Evolutionary conservation across 148 eudicot species (phyloP).

Genomic region (Silene conica): DNA sequence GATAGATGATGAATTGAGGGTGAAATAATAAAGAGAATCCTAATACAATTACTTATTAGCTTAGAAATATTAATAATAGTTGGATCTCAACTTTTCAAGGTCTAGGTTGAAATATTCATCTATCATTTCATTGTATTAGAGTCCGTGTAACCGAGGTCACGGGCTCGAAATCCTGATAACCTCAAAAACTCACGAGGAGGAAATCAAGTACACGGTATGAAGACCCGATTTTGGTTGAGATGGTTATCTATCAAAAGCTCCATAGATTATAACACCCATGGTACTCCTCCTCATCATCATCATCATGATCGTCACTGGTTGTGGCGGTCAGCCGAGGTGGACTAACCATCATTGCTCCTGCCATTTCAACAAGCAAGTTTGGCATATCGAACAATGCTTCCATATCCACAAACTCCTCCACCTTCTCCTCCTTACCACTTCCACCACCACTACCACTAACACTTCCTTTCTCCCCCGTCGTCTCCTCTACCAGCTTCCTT

Average conservation of each 20-base stretch:
- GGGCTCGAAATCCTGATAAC: too few species aligned
- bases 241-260: too few species aligned
- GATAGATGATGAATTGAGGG: too few species aligned
- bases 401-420: conserved; percentile 41
- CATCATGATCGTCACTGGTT: conserved; percentile 10
- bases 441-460: not conserved
- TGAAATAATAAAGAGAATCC: too few species aligned
- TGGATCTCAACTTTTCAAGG: too few species aligned
- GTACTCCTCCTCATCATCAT: conserved; percentile 26
- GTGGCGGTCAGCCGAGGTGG: conserved; percentile 48
- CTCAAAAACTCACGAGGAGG: too few species aligned
- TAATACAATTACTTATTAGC: conserved; percentile 10
- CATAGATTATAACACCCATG: conserved; percentile 31
- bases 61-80: too few species aligned
- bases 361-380: conserved; percentile 66
- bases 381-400: conserved; percentile 63
- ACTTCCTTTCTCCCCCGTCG: not conserved
- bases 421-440: conserved; percentile 15
- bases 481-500: conserved; percentile 3
- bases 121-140: too few species aligned
- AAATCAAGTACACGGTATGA: too few species aligned
- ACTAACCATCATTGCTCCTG: conserved; percentile 63
- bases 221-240: too few species aligned
- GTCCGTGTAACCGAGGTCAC: too few species aligned
- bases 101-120: too few species aligned